These are phyloP conservation scores for Pythium brassicae DNA, from an alignment of 352 stramenopile genomes.

Conservation along the genomic window DNA sequence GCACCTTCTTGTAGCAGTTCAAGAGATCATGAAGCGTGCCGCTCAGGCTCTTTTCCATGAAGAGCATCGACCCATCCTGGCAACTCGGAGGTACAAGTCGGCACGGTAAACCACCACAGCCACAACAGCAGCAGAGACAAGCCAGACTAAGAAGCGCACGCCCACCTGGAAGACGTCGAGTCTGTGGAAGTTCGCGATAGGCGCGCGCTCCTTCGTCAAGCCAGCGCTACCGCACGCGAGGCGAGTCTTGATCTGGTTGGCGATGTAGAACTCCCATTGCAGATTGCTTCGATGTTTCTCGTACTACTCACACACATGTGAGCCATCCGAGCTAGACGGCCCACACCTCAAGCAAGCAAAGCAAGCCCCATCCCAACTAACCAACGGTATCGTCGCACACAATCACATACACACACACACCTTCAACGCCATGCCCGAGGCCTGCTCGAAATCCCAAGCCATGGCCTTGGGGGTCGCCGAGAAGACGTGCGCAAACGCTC, in stretches of 20 bases:
- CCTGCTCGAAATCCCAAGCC: constrained; percentile 17
- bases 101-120: neutral
- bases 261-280: constrained; percentile 79
- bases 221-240: constrained; percentile 20
- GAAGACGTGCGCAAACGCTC: constrained; percentile 75
- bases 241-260: constrained; percentile 42
- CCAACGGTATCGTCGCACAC: neutral
- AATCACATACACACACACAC: constrained; percentile 16
- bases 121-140: neutral
- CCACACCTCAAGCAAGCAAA: neutral
- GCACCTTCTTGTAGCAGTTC: constrained; percentile 76
- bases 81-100: neutral
- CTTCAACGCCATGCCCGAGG: constrained; percentile 56
- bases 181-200: constrained; percentile 35
- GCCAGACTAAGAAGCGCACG: constrained; percentile 19
- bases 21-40: constrained; percentile 79
- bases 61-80: constrained; percentile 71
- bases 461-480: constrained; percentile 26
- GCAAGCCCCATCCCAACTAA: neutral
- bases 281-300: constrained; percentile 69
- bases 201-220: constrained; percentile 8
- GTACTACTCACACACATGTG: constrained; percentile 28
- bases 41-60: constrained; percentile 65
- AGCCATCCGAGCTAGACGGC: neutral
- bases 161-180: constrained; percentile 49